phyloP scores from a whole-genome alignment of 2,329 filamentous ascomycete species.

The Teratosphaeria gauchensis region DNA sequence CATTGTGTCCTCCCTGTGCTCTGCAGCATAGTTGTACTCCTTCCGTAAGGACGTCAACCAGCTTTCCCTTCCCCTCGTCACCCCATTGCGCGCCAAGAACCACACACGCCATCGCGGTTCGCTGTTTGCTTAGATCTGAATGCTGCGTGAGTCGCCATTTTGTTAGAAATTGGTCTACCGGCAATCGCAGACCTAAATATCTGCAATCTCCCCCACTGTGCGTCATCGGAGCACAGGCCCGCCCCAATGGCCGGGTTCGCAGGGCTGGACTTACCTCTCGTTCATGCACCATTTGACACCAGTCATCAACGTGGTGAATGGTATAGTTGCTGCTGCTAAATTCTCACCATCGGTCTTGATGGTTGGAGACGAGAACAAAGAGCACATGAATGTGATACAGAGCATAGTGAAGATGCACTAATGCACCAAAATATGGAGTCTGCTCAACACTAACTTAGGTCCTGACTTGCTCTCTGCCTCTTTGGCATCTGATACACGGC shows the following conservation, averaged over 20 bases:
- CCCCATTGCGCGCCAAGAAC: conserved; percentile 54
- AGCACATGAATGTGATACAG: neutral
- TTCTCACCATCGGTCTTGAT: too few species aligned
- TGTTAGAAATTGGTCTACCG: neutral
- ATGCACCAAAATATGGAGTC: neutral
- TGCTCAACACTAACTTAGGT: neutral
- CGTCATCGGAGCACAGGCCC: conserved; percentile 1
- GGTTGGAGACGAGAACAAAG: neutral
- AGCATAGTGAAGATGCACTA: neutral
- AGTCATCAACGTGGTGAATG: neutral
- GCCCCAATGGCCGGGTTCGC: neutral
- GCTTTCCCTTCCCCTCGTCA: conserved; percentile 51
- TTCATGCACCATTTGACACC: neutral
- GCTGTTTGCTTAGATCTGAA: neutral
- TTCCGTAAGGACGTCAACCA: conserved; percentile 40
- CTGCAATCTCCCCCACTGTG: neutral
- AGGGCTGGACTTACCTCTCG: neutral
- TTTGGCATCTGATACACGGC: too few species aligned
- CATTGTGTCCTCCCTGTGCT: conserved; percentile 53
- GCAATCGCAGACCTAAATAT: neutral
- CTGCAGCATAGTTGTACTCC: conserved; percentile 48
- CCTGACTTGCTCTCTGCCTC: too few species aligned
- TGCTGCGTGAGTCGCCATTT: conserved; percentile 1
- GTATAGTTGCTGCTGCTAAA: too few species aligned
- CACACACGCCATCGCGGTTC: conserved; percentile 38